Conservation (phyloP, 257 asterid species). For the Solanum corneliomulleri region DNA sequence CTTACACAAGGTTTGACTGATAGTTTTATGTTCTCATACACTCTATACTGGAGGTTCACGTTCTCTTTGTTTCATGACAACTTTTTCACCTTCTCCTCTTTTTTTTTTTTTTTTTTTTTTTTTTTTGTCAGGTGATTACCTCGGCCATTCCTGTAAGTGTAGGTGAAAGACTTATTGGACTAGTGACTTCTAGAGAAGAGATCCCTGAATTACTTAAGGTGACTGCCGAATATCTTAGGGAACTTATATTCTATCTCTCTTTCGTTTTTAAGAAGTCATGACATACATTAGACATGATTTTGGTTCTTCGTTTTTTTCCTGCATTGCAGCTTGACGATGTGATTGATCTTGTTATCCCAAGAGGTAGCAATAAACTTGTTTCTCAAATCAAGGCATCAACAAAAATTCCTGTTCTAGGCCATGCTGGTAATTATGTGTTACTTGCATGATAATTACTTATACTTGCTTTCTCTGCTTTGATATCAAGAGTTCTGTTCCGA, state of each 20-base stretch:
- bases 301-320: background rate
- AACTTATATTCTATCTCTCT: background rate
- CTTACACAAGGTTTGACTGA: constrained; percentile 52
- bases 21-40: background rate
- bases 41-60: background rate
- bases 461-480: background rate
- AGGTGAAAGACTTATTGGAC: constrained; percentile 67
- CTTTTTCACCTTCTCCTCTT: background rate
- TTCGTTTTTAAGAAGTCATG: background rate
- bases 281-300: background rate
- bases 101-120: background rate
- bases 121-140: constrained; percentile 42
- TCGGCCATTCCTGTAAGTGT: constrained; percentile 53
- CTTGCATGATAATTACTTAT: background rate
- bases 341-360: constrained; percentile 84
- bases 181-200: constrained; percentile 72
- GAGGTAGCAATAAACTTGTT: constrained; percentile 87
- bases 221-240: background rate
- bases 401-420: constrained; percentile 86
- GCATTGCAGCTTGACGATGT: constrained; percentile 58
- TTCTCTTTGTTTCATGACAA: background rate
- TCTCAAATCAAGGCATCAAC: constrained; percentile 69
- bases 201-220: constrained; percentile 81
- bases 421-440: constrained; percentile 43
- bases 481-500: background rate